Evolutionary conservation across 2,329 filamentous ascomycete genomes (phyloP), one percentile per base, ranked within the genome.

Genomic region (Lasiodiplodia hormozganensis): DNA sequence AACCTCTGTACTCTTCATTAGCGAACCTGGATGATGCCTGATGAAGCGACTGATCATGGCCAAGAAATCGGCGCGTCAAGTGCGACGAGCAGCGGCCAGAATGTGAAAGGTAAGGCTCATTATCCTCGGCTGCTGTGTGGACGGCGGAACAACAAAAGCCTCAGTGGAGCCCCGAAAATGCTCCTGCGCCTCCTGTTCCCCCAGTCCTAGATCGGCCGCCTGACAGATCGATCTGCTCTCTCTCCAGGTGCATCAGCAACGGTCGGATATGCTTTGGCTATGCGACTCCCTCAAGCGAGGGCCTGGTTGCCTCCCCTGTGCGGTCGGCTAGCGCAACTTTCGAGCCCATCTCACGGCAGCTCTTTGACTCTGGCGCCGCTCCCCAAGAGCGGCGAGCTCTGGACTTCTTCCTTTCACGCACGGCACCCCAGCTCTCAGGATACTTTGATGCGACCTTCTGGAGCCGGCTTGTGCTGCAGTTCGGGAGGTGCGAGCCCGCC

Each of bases 341-440:
- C 21, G 66, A 62, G 40, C 54, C 68, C 60, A 34, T 62, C n/a
- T 31, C 58, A 25, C 58, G 40, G 25, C 58, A 62, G 25, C 58
- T 62, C 58, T 49, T 31, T 21, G 58, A 51, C n/a, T 18, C 40
- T 14, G 25, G 23, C 8, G 58, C 21, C 16, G 72, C 65, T 36
- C 66, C 73, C 14, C 69, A 69, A 21, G 76, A 74, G 28, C 31
- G 51, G 21, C 58, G 67, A 16, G 60, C 51, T 51, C 67, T 77
- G 38, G 73, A 76, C 16, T 85, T 82, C 78, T 86, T 86, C 73
- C 77, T 76, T 18, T 73, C 73, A 40, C 78, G 78, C 23, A 83
- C 79, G 4, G 73, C 72, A 0, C 70, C 72, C 3, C 82, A 70
- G 56, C 73, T 84, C 3, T 75, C 80, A 0, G 80, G 69, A 54